Percentiles rank a stretch among this genome's conserved stretches.
These are phyloP conservation scores for Pichia eremophila DNA, from an alignment of 805 yeast genomes.

Conservation along the genomic window DNA sequence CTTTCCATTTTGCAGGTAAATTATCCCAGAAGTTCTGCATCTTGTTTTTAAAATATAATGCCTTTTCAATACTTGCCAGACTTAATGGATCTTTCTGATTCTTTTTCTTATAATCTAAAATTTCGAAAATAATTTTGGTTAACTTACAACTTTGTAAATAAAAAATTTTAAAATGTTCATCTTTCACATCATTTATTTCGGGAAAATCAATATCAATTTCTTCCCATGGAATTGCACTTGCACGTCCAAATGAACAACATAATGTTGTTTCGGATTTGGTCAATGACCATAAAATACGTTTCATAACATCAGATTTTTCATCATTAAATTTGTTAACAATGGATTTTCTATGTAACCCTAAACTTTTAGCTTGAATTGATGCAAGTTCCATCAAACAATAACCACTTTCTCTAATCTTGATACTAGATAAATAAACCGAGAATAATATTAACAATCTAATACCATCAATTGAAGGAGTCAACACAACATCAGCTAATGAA, in stretches of 20 bases:
- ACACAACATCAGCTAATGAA: constrained; percentile 33
- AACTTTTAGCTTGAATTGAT: constrained; percentile 36
- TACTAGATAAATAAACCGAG: constrained; percentile 35
- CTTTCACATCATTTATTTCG: constrained; percentile 19
- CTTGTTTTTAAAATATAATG: constrained; percentile 28
- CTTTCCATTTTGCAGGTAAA: constrained; percentile 26
- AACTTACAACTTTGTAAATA: constrained; percentile 28
- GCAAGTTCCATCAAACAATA: constrained; percentile 40
- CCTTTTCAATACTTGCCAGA: constrained; percentile 31
- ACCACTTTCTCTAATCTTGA: constrained; percentile 38
- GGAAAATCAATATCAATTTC: constrained; percentile 37
- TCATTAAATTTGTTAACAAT: constrained; percentile 27
- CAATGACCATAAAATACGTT: constrained; percentile 36
- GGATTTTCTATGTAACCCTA: constrained; percentile 37
- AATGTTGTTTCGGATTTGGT: constrained; percentile 32
- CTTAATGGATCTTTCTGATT: constrained; percentile 31
- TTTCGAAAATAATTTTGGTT: constrained; percentile 30
- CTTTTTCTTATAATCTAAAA: constrained; percentile 31
- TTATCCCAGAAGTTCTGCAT: constrained; percentile 28
- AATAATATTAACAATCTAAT: constrained; percentile 34
- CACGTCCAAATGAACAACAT: constrained; percentile 38
- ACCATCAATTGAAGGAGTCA: constrained; percentile 37
- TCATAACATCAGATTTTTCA: constrained; percentile 31
- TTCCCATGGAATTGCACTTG: constrained; percentile 34
- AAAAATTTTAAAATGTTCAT: constrained; percentile 25